Conservation (phyloP, 2,329 filamentous ascomycete species). For the Venturia nashicola region DNA sequence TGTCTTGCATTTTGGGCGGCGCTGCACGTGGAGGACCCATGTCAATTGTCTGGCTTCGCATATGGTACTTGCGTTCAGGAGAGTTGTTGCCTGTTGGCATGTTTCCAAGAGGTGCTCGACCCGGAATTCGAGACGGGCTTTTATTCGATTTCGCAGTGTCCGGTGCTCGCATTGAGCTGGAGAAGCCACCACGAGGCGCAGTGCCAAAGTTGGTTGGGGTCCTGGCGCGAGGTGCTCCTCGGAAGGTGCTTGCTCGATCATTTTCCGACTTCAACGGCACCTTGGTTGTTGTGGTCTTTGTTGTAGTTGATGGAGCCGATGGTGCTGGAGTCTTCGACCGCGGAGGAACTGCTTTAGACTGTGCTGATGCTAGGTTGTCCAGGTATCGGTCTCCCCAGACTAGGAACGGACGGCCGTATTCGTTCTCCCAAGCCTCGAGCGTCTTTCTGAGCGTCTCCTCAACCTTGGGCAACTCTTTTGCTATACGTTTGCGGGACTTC, state of each 20-base stretch:
- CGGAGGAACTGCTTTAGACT: slow-evolving; percentile 43
- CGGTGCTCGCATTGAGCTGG: slow-evolving; percentile 24
- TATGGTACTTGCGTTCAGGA: slow-evolving; percentile 50
- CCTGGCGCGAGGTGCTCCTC: slow-evolving; percentile 30
- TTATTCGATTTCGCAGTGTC: slow-evolving; percentile 15
- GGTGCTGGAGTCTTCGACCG: slow-evolving; percentile 58
- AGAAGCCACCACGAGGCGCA: slow-evolving; percentile 16
- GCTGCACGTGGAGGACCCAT: slow-evolving; percentile 36
- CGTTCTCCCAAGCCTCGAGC: slow-evolving; percentile 83
- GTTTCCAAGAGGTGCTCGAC: slow-evolving; percentile 56
- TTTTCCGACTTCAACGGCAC: slow-evolving; percentile 8
- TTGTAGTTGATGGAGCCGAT: not conserved
- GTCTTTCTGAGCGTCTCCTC: slow-evolving; percentile 68
- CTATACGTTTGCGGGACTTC: slow-evolving; percentile 95
- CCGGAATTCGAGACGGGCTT: slow-evolving; percentile 58
- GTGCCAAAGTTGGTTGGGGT: slow-evolving; percentile 22
- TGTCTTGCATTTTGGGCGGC: slow-evolving; percentile 85
- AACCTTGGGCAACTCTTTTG: slow-evolving; percentile 90
- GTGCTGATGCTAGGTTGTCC: slow-evolving; percentile 61
- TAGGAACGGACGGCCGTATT: slow-evolving; percentile 84
- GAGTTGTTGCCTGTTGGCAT: slow-evolving; percentile 66
- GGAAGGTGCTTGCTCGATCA: slow-evolving; percentile 27
- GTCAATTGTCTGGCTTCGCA: slow-evolving; percentile 24
- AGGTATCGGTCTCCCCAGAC: slow-evolving; percentile 88
- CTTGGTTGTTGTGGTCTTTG: slow-evolving; percentile 7